These are phyloP conservation scores for Dichotomocladium elegans DNA, from an alignment of 371 early-diverging fungal genomes.

Conservation along the genomic window DNA sequence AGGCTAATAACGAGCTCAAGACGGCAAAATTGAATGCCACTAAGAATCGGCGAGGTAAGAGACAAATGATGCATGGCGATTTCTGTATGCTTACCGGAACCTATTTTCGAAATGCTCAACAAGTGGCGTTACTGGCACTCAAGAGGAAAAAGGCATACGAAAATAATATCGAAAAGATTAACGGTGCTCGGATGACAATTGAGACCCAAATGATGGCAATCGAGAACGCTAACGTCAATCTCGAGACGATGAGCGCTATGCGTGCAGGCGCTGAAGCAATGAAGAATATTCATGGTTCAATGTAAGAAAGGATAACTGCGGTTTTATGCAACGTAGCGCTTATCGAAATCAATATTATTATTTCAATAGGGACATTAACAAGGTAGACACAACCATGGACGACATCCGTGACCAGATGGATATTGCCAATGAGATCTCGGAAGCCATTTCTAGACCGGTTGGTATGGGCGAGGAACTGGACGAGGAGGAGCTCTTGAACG, in stretches of 20 bases:
- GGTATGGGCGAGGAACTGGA: slow-evolving; percentile 84
- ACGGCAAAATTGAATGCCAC: slow-evolving; percentile 87
- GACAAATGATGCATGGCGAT: background rate
- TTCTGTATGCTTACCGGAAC: background rate
- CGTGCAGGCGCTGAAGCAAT: slow-evolving; percentile 90
- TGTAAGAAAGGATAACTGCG: slow-evolving; percentile 52
- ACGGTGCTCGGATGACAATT: slow-evolving; percentile 86
- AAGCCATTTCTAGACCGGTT: slow-evolving; percentile 90
- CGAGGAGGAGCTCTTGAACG: slow-evolving; percentile 91
- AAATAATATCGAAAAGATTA: slow-evolving; percentile 83
- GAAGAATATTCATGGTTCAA: slow-evolving; percentile 90
- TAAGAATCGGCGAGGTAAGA: slow-evolving; percentile 87
- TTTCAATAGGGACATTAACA: slow-evolving; percentile 78
- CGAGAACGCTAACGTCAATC: slow-evolving; percentile 93
- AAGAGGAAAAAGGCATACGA: slow-evolving; percentile 92
- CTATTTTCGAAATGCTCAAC: background rate
- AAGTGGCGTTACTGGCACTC: slow-evolving; percentile 89
- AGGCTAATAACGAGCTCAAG: slow-evolving; percentile 86
- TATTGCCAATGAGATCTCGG: slow-evolving; percentile 90
- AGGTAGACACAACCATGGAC: slow-evolving; percentile 96
- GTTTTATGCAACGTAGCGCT: background rate
- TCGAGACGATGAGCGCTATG: slow-evolving; percentile 96
- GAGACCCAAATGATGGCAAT: slow-evolving; percentile 96
- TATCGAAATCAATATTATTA: background rate
- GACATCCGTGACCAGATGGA: slow-evolving; percentile 98